Evolutionary conservation across 352 stramenopile genomes (phyloP).

Genomic region (Detonula confervacea): DNA sequence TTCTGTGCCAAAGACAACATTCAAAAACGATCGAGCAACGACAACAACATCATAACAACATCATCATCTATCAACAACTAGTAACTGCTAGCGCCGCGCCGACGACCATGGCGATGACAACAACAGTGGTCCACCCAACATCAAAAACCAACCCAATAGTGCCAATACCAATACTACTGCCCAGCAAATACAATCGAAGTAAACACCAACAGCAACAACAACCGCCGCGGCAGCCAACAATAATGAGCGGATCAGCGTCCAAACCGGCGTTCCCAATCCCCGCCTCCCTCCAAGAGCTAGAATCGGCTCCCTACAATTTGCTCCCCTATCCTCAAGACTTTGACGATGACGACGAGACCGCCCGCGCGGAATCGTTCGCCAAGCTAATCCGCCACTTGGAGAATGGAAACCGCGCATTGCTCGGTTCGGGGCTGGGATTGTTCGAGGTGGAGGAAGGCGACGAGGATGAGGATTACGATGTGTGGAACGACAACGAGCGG

Average conservation of each 20-base stretch:
- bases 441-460: slow-evolving; percentile 58
- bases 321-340: slow-evolving; percentile 84
- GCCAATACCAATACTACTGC: too few relatives aligned
- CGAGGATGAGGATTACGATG: slow-evolving; percentile 51
- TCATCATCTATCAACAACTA: too few relatives aligned
- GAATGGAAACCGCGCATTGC: slow-evolving; percentile 61
- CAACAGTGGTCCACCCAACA: too few relatives aligned
- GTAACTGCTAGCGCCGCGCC: too few relatives aligned
- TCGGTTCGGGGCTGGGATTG: slow-evolving; percentile 51
- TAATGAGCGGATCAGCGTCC: slow-evolving; percentile 19
- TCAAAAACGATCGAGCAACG: too few relatives aligned
- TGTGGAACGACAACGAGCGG: slow-evolving; percentile 69
- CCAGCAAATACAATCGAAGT: too few relatives aligned
- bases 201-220: too few relatives aligned
- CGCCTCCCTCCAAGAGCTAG: slow-evolving; percentile 77
- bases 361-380: slow-evolving; percentile 75
- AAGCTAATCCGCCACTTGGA: slow-evolving; percentile 65
- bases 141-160: too few relatives aligned
- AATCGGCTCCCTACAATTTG: slow-evolving; percentile 81
- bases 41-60: too few relatives aligned
- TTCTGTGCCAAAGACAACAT: too few relatives aligned
- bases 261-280: slow-evolving; percentile 73
- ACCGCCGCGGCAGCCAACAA: too few relatives aligned
- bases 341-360: slow-evolving; percentile 78
- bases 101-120: too few relatives aligned